Evolutionary conservation across 1,284 basidiomycete species (phyloP), one percentile per base, ranked within the genome.

Genomic region (Apiotrichum domesticum): DNA sequence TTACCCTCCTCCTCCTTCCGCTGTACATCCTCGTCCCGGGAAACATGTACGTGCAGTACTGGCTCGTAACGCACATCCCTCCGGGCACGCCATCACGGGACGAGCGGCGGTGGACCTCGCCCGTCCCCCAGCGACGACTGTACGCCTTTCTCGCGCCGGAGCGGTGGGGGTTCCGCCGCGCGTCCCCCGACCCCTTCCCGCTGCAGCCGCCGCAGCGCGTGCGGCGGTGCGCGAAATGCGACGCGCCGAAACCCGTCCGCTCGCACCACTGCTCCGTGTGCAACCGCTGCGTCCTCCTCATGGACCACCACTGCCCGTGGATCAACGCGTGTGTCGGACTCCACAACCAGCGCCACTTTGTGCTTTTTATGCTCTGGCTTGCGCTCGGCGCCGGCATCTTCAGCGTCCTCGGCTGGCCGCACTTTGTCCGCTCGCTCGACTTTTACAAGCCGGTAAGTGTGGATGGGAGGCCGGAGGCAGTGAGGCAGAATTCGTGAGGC

Each of bases 251-350:
- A 67, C 94, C 94, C 37, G 89, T 90, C 86, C 86, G 96, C 72
- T 82, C 94, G 3, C 95, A 98, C 73, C 96, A 98, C 76, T 98
- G 95, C 77, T 83, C 87, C 9, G 86, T 96, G 63, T 98, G 95
- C 76, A 89, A 90, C 63, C 84, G 83, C 52, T 98, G 96, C 73
- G 84, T 96, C 29, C 77, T 98, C 51, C 92, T 96, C 72, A 98
- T 88, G 77, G 93, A 96, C 69, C 93, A 96, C 70, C 93, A 96
- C 75, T 93, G 90, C 77, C 89, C 90, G 37, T 71, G 90, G 95
- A 86, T 98, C 64, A 98, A 98, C 72, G 89, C 91, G 81, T 98
- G 94, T 68, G 90, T 98, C 32, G 95, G 96, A 2, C 74, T 98
- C 6, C 82, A 95, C 71, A 98, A 98, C 70, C 94, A 98, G 74